Base-by-base conservation (phyloP, 495 filamentous ascomycete genomes). In the Penicillium samsonianum region DNA sequence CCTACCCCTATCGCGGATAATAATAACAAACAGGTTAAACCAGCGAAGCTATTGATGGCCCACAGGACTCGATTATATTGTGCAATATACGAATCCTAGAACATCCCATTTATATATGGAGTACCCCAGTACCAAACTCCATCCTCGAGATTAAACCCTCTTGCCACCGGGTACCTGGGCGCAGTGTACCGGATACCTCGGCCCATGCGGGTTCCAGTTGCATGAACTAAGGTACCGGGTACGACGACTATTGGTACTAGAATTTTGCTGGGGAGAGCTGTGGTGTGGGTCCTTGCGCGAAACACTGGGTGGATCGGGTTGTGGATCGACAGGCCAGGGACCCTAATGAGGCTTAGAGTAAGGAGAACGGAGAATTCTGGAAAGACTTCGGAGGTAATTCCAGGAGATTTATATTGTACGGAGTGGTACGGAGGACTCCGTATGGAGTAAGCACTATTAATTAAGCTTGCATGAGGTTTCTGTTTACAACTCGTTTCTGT, bases 241-340 rank as follows among this genome's bases (percentile, higher is more conserved):
- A 66, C 63, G 22, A 17, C 4, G 9, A 17, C 41, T 60, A 54
- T 61, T 54, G 44, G 46, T 60, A 65, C 53, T 40, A 5, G 8
- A 9, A 31, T 20, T 26, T 45, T 19, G 22, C 31, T 50, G 46
- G 35, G 30, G 60, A 48, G 35, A 67, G 58, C 58, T 64, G 64
- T 53, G 37, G 25, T 35, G 58, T 64, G 61, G 64, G 51, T 28
- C 58, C n/a, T 22, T 23, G 60, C 53, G 47, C 60, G 61, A 66
- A 66, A 66, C 64, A 59, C 57, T 52, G 56, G n/a, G 38, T 57
- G 50, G 54, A 61, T 54, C 33, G 41, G 57, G 56, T 59, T 30
- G 33, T 45, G 53, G 62, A 65, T 60, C 62, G 55, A 53, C 62
- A 50, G 40, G 22, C 17, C 48, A 20, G 45, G 16, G 19, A 35